Conservation (phyloP, 2,329 filamentous ascomycete species). For the Aureobasidium melanogenum region DNA sequence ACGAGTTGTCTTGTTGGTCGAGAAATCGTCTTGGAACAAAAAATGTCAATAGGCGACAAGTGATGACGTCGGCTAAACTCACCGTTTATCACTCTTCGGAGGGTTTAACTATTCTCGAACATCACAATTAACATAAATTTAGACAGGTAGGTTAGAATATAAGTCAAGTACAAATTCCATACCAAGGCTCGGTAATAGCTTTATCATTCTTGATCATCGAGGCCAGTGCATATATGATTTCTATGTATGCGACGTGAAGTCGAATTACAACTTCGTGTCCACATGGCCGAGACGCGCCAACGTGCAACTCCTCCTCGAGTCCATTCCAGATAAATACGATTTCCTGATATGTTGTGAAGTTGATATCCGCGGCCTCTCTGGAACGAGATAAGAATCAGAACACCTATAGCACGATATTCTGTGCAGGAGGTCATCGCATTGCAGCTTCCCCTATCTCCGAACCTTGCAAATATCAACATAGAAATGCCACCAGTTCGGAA, state of each 20-base stretch:
- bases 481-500: background rate
- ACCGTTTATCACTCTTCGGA: background rate
- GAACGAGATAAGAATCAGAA: background rate
- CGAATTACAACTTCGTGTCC: background rate
- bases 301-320: background rate
- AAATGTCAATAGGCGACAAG: background rate
- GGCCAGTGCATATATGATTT: too few relatives aligned
- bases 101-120: background rate
- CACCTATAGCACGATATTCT: background rate
- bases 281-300: background rate
- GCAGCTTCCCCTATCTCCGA: background rate
- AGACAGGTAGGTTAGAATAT: background rate
- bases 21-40: background rate
- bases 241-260: background rate
- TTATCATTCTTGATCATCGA: background rate
- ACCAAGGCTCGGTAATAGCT: background rate
- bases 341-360: too few relatives aligned
- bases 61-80: constrained; percentile 5
- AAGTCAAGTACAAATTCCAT: too few relatives aligned
- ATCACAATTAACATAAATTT: too few relatives aligned
- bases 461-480: background rate
- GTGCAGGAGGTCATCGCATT: background rate
- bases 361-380: background rate
- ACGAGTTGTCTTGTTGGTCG: background rate
- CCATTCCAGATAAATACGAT: background rate